Base-by-base conservation (phyloP, 352 stramenopile species). In the Globisporangium spiculum region DNA sequence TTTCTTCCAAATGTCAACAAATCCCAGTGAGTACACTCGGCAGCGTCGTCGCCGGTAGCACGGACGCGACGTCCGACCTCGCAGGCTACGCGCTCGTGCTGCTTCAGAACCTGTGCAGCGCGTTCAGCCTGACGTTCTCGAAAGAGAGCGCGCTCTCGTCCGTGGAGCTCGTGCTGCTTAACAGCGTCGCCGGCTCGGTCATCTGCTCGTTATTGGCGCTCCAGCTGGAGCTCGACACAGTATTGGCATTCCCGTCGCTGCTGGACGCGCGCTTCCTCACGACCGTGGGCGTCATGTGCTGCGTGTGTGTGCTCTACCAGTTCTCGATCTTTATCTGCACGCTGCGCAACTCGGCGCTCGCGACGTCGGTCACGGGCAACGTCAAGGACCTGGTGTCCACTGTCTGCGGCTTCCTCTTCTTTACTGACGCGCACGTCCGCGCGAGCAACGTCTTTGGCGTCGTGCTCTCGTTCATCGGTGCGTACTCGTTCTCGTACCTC, bases 401-500 rank as follows among this genome's bases (percentile, higher is more conserved):
- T 0, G 53, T 86, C 8, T 78, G 80, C 36, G 79, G 82, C 27
- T 92, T 86, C 55, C 56, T 86, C 7, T 76, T 89, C 9, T 92
- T 92, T 61, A 55, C 72, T 0, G 84, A 92, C 64, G 84, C 80
- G 24, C 75, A 75, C 1, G 68, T 84, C 16, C 75, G 71, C 36
- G 46, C 57, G 18, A 70, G 61, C 41, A 90, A 92, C 69, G 62
- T 90, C 48, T 54, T 77, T 16, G 84, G 84, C 20, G 81, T 92
- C 38, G 70, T 54, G 52, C 57, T 92, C n/a, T 92, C 84, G 41
- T 84, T 92, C 54, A 24, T 92, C 20, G 84, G 84, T 10, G 78
- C 84, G 22, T 92, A 92, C 69, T 79, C 74, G 60, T 91, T 92
- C 67, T 92, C 84, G 53, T 92, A 90, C 63, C 72, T 88, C 64